Percentiles rank a stretch among this genome's conserved stretches.
These are phyloP conservation scores for Lizanozyma gosingica DNA, from an alignment of 1,139 yeast species.

Conservation along the genomic window DNA sequence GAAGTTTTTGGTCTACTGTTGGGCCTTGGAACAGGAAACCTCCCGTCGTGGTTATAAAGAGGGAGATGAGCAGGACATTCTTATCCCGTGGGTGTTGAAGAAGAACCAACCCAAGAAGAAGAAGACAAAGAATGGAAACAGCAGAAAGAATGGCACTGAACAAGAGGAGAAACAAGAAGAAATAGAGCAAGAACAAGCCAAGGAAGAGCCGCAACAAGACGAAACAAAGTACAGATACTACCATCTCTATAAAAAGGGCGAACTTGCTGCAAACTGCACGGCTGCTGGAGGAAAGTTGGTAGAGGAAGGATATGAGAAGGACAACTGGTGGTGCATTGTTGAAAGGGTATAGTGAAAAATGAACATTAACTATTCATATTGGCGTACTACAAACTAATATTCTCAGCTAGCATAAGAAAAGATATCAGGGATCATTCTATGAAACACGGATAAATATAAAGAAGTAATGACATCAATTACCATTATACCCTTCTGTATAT, in stretches of 20 bases:
- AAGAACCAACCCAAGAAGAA: constrained; percentile 27
- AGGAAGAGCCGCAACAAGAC: constrained; percentile 15
- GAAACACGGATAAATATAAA: too few species aligned
- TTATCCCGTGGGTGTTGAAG: constrained; percentile 90
- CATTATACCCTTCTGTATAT: too few species aligned
- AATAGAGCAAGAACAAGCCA: constrained; percentile 9
- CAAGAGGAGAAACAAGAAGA: constrained; percentile 7
- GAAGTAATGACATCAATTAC: too few species aligned
- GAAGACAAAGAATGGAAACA: constrained; percentile 8
- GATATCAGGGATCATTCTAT: too few species aligned
- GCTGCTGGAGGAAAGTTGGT: constrained; percentile 61
- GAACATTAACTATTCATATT: too few species aligned
- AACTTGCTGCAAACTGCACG: constrained; percentile 58
- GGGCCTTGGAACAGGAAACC: constrained; percentile 91
- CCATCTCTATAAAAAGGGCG: constrained; percentile 80
- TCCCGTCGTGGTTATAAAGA: constrained; percentile 83
- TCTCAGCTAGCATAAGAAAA: too few species aligned
- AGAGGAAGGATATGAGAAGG: constrained; percentile 79
- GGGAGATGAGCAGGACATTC: constrained; percentile 86
- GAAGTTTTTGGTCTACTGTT: constrained; percentile 72
- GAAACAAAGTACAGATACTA: constrained; percentile 75
- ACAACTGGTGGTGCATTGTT: constrained; percentile 77
- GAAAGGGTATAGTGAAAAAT: constrained; percentile 13
- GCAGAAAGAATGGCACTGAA: constrained; percentile 7
- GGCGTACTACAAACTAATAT: too few species aligned